A percentile compares a stretch with the other conserved stretches of the same genome.
Evolutionary conservation across 345 rosid species (phyloP).

Genomic region (Aurinia saxatilis): DNA sequence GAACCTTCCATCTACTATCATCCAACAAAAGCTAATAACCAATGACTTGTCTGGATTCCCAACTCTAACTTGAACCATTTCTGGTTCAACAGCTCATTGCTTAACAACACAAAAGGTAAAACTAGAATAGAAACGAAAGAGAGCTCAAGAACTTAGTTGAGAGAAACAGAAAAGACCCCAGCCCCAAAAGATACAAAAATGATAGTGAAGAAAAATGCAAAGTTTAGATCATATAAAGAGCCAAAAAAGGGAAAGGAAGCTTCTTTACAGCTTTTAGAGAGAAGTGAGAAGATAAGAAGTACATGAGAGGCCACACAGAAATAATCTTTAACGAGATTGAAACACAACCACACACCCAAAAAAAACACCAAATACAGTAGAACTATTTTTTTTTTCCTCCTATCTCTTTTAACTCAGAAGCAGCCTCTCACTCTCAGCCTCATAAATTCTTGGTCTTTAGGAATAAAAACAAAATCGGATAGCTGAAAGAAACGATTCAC

Average conservation of each 20-base stretch:
- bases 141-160: slow-evolving; percentile 16
- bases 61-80: slow-evolving; percentile 39
- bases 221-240: slow-evolving; percentile 9
- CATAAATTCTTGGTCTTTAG: slow-evolving; percentile 37
- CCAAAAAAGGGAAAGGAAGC: slow-evolving; percentile 17
- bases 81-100: slow-evolving; percentile 40
- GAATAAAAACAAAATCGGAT: slow-evolving; percentile 26
- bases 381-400: no score
- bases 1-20: slow-evolving; percentile 67
- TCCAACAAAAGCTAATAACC: slow-evolving; percentile 41
- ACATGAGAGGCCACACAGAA: slow-evolving; percentile 37
- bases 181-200: slow-evolving; percentile 16
- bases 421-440: slow-evolving; percentile 39
- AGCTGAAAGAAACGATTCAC: slow-evolving; percentile 25
- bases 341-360: slow-evolving; percentile 60
- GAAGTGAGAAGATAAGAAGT: slow-evolving; percentile 24
- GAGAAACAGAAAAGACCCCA: no score
- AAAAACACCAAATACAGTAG: slow-evolving; percentile 2
- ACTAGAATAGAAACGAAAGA: no score
- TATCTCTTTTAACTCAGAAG: slow-evolving; percentile 14
- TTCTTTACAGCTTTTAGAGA: slow-evolving; percentile 23
- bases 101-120: slow-evolving; percentile 1
- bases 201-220: slow-evolving; percentile 1
- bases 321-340: slow-evolving; percentile 41
- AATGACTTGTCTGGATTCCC: slow-evolving; percentile 35